These are phyloP conservation scores for Pseudogymnoascus sp. DNA, from an alignment of 2,329 filamentous ascomycete species.

Conservation along the genomic window DNA sequence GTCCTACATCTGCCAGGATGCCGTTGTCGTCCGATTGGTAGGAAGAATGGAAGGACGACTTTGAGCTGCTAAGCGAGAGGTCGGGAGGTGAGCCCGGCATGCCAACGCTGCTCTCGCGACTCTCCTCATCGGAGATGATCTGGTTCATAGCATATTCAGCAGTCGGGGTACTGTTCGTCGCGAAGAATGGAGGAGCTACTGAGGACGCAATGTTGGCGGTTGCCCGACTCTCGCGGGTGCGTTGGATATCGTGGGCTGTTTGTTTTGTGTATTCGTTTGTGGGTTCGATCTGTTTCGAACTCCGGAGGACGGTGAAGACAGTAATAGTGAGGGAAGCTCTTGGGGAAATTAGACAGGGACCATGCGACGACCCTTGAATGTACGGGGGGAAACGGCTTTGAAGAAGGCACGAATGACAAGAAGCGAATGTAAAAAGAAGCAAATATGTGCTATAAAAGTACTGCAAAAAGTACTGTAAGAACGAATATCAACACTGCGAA, in stretches of 20 bases:
- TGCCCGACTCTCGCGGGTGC: slow-evolving; percentile 2
- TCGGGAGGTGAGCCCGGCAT: slow-evolving; percentile 65
- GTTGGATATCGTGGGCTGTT: background rate
- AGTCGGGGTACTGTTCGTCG: background rate
- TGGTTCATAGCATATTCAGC: slow-evolving; percentile 8
- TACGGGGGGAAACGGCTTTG: background rate
- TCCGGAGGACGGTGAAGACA: background rate
- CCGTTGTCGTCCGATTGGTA: slow-evolving; percentile 65
- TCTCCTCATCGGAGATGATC: slow-evolving; percentile 18
- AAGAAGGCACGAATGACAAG: background rate
- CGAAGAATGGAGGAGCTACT: background rate
- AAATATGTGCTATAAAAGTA: slow-evolving; percentile 7
- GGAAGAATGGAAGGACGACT: slow-evolving; percentile 79
- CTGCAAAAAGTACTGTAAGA: slow-evolving; percentile 2
- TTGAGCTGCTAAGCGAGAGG: slow-evolving; percentile 61
- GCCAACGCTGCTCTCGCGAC: slow-evolving; percentile 24
- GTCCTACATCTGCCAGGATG: slow-evolving; percentile 63
- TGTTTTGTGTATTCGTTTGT: background rate
- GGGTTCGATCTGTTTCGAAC: background rate
- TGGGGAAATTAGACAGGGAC: slow-evolving; percentile 7
- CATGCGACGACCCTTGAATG: slow-evolving; percentile 1
- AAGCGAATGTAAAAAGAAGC: background rate
- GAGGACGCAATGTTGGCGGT: slow-evolving; percentile 8
- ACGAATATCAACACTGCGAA: slow-evolving; percentile 7
- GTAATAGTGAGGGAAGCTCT: background rate